Percentiles rank a stretch among this genome's conserved stretches.
phyloP scores from a whole-genome alignment of 176 grass and related monocot species.

The Bonia amplexicaulis region DNA sequence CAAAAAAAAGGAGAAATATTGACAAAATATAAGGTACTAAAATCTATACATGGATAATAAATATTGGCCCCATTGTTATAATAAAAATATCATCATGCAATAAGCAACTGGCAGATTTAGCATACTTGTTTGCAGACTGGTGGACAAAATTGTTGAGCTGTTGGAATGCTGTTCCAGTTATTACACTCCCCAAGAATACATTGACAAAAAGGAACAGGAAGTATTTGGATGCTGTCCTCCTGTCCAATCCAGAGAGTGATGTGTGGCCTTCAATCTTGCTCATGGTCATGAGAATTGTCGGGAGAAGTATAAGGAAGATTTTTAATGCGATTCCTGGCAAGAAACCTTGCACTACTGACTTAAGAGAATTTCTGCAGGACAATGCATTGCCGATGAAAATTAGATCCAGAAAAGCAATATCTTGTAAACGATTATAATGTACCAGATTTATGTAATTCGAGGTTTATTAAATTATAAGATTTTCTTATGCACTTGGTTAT shows the following conservation, averaged over 20 bases:
- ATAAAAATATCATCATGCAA: slow-evolving; percentile 23
- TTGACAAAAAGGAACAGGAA: slow-evolving; percentile 87
- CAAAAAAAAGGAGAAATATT: neutral
- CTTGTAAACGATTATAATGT: neutral
- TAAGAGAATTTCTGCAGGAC: slow-evolving; percentile 67
- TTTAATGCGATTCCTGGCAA: slow-evolving; percentile 86
- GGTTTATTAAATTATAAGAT: neutral
- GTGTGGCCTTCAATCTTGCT: slow-evolving; percentile 85
- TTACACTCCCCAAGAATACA: slow-evolving; percentile 89
- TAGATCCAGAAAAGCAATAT: slow-evolving; percentile 10
- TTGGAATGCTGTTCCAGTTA: slow-evolving; percentile 92
- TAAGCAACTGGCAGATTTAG: neutral
- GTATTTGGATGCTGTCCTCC: slow-evolving; percentile 77
- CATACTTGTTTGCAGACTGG: slow-evolving; percentile 74
- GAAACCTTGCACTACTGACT: slow-evolving; percentile 86
- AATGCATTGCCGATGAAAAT: slow-evolving; percentile 26
- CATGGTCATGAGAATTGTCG: slow-evolving; percentile 89
- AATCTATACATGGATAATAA: neutral
- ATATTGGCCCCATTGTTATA: slow-evolving; percentile 1
- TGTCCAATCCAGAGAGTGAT: slow-evolving; percentile 75
- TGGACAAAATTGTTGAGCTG: slow-evolving; percentile 86
- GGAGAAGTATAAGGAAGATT: slow-evolving; percentile 82
- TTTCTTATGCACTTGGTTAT: neutral
- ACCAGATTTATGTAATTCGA: too few species aligned
- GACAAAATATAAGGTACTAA: slow-evolving; percentile 8